Evolutionary conservation across 1,284 basidiomycete species (phyloP), one percentile per base, ranked within the genome.

Genomic region (Abortiporus biennis): DNA sequence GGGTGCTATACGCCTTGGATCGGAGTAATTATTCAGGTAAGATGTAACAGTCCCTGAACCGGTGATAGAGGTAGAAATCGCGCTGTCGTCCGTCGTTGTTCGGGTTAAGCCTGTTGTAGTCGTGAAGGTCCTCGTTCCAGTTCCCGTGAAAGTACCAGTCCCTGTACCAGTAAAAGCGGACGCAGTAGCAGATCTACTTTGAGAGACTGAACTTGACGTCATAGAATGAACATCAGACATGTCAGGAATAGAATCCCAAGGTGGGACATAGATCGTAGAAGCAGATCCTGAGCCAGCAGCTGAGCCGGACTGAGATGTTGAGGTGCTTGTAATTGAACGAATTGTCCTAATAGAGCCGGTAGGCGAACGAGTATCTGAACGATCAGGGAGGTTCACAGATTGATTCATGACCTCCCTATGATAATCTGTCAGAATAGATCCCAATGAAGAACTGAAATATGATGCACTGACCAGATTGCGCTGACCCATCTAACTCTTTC

Each of bases 401-500:
- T 66, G 67, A 48, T 75, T 70, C 21, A 77, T 57, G 1, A 80
- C 78, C 49, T 88, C 86, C 85, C 86, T 90, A 50, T 38, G 46
- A 33, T 34, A 9, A 43, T 34, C 25, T 38, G 45, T 37, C n/a
- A n/a, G n/a, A n/a, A n/a, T n/a, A n/a, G 44, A 25, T 15, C 43
- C 24, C 22, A 48, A 16, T 31, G n/a, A 34, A 36, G 8, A 30
- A 31, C 22, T 19, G 36, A 46, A 43, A 49, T 31, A 21, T 24
- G 17, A 16, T 11, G 16, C 30, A 65, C 80, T 38, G 53, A 90
- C 91, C 87, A 92, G 40, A 94, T 76, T 2, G 87, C 76, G 52
- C 83, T 85, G 17, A 92, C 86, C 91, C 92, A 93, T 60, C 84
- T 77, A 37, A 90, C 85, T 48, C 91, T 71, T 54, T 92, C 87